phyloP scores from a whole-genome alignment of 495 filamentous ascomycete species.

The Daldinia vernicosa region DNA sequence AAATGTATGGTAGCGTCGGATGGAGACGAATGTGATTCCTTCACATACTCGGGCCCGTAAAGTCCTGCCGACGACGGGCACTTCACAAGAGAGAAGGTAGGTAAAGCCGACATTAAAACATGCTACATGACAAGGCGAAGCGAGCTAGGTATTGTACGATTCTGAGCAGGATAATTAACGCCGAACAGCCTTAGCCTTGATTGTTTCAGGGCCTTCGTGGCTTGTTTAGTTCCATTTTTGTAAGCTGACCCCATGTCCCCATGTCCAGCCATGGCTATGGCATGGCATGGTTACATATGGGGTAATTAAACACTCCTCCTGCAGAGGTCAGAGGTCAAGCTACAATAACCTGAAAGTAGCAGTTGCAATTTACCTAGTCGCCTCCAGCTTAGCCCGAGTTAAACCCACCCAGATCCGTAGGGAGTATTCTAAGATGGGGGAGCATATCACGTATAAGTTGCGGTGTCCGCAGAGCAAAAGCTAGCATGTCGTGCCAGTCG shows the following conservation, averaged over 20 bases:
- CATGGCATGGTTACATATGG: constrained; percentile 2
- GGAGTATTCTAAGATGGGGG: background rate
- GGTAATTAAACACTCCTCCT: background rate
- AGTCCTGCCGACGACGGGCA: background rate
- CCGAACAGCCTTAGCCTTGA: constrained; percentile 7
- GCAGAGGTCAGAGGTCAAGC: constrained; percentile 2
- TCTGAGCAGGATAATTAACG: constrained; percentile 2
- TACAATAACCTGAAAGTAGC: constrained; percentile 4
- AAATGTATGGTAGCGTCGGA: no score
- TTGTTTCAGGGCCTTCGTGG: constrained; percentile 10
- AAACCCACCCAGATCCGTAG: constrained; percentile 9
- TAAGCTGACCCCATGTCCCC: constrained; percentile 9
- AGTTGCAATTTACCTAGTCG: constrained; percentile 2
- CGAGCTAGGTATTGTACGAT: constrained; percentile 3
- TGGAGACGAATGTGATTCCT: no score
- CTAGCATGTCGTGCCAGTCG: background rate
- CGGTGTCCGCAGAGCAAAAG: constrained; percentile 15
- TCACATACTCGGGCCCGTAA: no score
- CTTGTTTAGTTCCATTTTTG: constrained; percentile 17
- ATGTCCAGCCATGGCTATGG: background rate
- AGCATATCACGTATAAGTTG: constrained; percentile 23
- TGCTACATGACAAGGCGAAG: background rate
- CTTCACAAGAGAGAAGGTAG: background rate
- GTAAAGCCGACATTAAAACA: background rate
- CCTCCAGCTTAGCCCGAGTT: constrained; percentile 1